Base-by-base conservation (phyloP, 306 rosid genomes). In the Casuarina glauca region DNA sequence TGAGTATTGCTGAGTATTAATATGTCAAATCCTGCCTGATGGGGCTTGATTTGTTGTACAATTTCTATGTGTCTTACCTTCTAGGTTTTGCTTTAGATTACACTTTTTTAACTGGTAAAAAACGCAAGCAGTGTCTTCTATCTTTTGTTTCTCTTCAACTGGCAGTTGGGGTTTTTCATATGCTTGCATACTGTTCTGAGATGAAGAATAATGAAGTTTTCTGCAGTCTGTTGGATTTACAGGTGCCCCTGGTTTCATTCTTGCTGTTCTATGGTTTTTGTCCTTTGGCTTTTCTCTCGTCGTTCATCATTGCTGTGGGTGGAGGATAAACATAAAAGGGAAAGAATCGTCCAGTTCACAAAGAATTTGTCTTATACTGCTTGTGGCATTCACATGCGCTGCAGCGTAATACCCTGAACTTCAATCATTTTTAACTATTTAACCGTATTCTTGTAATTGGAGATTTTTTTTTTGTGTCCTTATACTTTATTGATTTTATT, bases 181-280 rank as follows among this genome's bases (percentile, higher is more conserved):
- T 15, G 46, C 42, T 63, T 63, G 46, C 44, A 16, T 63, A 39
- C 45, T 38, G 20, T 13, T 15, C 44, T 38, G 46, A 38, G 69
- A 63, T 63, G n/a, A 10, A 19, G 9, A 58, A 63, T 63, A 63
- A 63, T 39, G 12, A 15, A 26, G 32, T 26, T 26, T 26, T 75
- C 51, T 83, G 85, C 87, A 96, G 99, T 96, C 99, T 38, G 99
- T 96, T 86, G 99, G 94, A 80, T 96, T 96, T 83, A 96, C 97
- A 1, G 99, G 98, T 51, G 90, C 88, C 0, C 84, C 91, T 69
- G 99, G 93, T 78, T 93, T 96, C 70, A 57, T 93, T 85, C 94
- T 96, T 83, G 84, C 99, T 9, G 38, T 89, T 62, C 63, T 96
- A 19, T 96, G 99, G 99, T 90, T 96, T 76, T 20, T 96, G 80